These are phyloP conservation scores for Erodium trifolium DNA, from an alignment of 441 rosid species.

Conservation along the genomic window DNA sequence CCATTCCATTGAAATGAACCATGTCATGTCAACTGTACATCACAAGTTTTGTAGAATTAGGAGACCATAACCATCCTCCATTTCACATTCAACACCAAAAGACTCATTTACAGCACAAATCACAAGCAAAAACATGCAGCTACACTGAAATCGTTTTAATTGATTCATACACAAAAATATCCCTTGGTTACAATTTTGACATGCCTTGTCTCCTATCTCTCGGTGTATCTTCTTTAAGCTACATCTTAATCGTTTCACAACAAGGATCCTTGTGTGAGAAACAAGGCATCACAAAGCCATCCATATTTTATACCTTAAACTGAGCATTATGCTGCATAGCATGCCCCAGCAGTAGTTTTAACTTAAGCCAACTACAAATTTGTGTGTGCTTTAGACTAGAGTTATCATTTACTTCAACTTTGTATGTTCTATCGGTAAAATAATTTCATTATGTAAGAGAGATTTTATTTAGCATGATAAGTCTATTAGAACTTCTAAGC, in stretches of 20 bases:
- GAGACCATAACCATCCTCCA: slow-evolving; percentile 1
- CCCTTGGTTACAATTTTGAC: not conserved
- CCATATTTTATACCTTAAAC: slow-evolving; percentile 26
- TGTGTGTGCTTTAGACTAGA: not conserved
- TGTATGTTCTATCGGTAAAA: not conserved
- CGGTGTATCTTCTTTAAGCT: slow-evolving; percentile 12
- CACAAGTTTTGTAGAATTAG: not conserved
- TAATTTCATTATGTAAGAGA: not conserved
- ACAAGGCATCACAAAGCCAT: slow-evolving; percentile 4
- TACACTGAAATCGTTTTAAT: not conserved
- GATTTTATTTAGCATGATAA: not conserved
- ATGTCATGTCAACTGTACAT: not conserved
- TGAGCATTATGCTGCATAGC: not conserved
- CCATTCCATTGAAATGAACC: not conserved
- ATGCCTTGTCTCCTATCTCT: not conserved
- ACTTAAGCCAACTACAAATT: not conserved
- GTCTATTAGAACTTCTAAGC: not conserved
- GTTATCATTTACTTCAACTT: not conserved
- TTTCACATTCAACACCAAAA: not conserved
- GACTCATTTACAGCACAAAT: not conserved
- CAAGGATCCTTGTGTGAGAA: not conserved
- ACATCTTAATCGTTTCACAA: slow-evolving; percentile 15
- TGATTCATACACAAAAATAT: not conserved
- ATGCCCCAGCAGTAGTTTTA: not conserved
- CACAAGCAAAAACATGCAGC: no score